phyloP scores from a whole-genome alignment of 305 asterid species.

The Rubia peregrina region DNA sequence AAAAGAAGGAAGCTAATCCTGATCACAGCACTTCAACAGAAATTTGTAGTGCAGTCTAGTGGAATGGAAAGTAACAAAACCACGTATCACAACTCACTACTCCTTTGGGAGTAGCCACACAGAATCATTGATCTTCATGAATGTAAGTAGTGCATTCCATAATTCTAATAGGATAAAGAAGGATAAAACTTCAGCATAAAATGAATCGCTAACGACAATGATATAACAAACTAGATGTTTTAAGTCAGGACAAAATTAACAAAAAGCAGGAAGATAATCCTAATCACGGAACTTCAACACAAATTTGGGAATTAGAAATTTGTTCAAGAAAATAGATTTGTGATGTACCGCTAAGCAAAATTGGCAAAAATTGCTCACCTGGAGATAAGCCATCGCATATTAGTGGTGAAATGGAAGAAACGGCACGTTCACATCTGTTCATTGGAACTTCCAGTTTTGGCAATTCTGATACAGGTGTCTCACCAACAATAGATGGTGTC shows the following conservation, averaged over 20 bases:
- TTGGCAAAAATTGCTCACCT: constrained; percentile 28
- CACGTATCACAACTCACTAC: not conserved
- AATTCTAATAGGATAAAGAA: not conserved
- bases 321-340: not conserved
- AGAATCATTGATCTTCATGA: not conserved
- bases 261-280: constrained; percentile 1
- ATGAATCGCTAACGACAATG: not conserved
- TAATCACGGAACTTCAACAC: not conserved
- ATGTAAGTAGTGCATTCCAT: not conserved
- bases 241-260: not conserved
- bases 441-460: constrained; percentile 23
- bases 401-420: constrained; percentile 18
- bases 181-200: not conserved
- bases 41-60: not conserved
- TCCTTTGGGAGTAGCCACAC: not conserved
- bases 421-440: constrained; percentile 22
- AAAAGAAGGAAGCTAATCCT: constrained; percentile 3
- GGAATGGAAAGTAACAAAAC: not conserved
- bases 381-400: constrained; percentile 23
- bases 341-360: not conserved
- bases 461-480: constrained; percentile 53
- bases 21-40: not conserved
- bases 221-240: not conserved
- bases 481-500: constrained; percentile 44
- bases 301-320: not conserved